A percentile compares a stretch with the other conserved stretches of the same genome.
Evolutionary conservation across 768 basidiomycete genomes (phyloP).

Genomic region (Sutorius australiensis): DNA sequence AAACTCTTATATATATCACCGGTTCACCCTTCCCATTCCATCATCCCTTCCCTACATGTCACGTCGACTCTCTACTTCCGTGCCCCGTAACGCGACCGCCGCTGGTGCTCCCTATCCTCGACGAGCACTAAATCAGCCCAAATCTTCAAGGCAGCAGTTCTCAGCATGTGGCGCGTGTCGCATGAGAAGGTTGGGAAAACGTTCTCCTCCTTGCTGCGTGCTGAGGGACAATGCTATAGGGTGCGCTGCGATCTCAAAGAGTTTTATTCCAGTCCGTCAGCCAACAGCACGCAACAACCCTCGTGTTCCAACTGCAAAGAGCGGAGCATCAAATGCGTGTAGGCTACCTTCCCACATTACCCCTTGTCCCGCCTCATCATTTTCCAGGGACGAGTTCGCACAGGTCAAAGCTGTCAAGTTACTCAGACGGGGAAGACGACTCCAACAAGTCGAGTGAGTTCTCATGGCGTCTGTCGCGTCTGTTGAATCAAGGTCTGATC

Average conservation of each 20-base stretch:
- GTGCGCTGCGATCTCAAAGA: slow-evolving; percentile 95
- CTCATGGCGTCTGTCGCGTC: background rate
- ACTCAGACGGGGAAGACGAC: slow-evolving; percentile 69
- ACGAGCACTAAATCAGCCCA: slow-evolving; percentile 57
- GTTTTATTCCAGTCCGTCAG: slow-evolving; percentile 50
- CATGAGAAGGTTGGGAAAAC: slow-evolving; percentile 62
- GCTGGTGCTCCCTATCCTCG: slow-evolving; percentile 38
- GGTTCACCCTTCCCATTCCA: slow-evolving; percentile 5
- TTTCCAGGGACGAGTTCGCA: slow-evolving; percentile 79
- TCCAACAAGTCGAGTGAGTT: slow-evolving; percentile 82
- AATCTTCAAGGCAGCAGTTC: slow-evolving; percentile 79
- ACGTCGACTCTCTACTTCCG: slow-evolving; percentile 45
- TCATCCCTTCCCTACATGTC: slow-evolving; percentile 45
- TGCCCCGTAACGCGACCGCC: slow-evolving; percentile 26
- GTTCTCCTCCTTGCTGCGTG: background rate
- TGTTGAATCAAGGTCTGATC: slow-evolving; percentile 1
- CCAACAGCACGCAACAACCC: slow-evolving; percentile 37
- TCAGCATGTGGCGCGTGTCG: slow-evolving; percentile 94
- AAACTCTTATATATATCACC: background rate
- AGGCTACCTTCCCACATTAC: slow-evolving; percentile 34
- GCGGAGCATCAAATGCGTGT: slow-evolving; percentile 92
- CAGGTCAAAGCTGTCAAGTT: slow-evolving; percentile 89
- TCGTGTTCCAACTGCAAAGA: slow-evolving; percentile 89
- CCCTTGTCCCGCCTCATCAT: slow-evolving; percentile 6
- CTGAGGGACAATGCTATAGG: slow-evolving; percentile 36